Percentiles rank a stretch among this genome's conserved stretches.
These are phyloP conservation scores for Cladosporium sp. DNA, from an alignment of 2,329 filamentous ascomycete species.

Conservation along the genomic window DNA sequence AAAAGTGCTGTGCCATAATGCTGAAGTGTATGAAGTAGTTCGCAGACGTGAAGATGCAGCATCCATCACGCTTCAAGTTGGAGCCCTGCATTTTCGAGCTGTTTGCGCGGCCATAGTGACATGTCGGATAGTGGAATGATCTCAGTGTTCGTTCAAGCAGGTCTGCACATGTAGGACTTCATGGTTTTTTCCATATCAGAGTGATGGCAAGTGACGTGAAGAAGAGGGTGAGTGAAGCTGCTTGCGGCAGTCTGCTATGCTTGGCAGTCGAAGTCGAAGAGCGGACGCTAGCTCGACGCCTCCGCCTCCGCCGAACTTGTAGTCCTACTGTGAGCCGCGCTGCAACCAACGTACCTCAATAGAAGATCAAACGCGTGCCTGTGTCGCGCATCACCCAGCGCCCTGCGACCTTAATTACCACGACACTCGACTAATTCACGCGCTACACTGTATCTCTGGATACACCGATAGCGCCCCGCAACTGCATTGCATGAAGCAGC, in stretches of 20 bases:
- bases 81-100: neutral
- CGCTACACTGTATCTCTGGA: neutral
- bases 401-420: neutral
- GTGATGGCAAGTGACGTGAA: neutral
- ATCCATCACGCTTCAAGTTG: neutral
- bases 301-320: conserved; percentile 12
- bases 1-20: neutral
- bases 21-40: neutral
- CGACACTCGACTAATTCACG: neutral
- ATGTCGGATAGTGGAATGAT: neutral
- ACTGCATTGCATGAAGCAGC: neutral
- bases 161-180: neutral
- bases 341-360: conserved; percentile 4
- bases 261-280: neutral
- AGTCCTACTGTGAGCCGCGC: neutral
- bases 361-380: conserved; percentile 10
- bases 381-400: conserved; percentile 11
- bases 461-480: neutral
- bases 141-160: neutral
- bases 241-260: conserved; percentile 4
- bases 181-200: neutral
- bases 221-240: neutral
- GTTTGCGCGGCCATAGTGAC: neutral
- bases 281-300: conserved; percentile 3
- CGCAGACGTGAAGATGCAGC: neutral